These are phyloP conservation scores for Nakaseomyces uthaithaninus DNA, from an alignment of 1,139 yeast genomes.

Conservation along the genomic window DNA sequence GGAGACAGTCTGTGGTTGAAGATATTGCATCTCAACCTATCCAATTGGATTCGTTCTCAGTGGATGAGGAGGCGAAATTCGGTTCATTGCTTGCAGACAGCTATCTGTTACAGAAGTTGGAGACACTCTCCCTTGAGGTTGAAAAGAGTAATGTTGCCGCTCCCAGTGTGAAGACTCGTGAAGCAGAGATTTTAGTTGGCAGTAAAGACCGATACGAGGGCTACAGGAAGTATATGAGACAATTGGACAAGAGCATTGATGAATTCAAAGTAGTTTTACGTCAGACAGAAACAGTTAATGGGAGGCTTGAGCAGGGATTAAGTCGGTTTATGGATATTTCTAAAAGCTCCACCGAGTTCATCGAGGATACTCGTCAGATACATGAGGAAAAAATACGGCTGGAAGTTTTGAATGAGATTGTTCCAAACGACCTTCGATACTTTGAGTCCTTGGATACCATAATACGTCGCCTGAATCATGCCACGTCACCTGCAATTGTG, in stretches of 20 bases:
- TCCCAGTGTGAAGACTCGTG: background rate
- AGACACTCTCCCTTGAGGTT: conserved; percentile 16
- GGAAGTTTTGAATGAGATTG: conserved; percentile 39
- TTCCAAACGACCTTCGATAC: conserved; percentile 47
- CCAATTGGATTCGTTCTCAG: conserved; percentile 6
- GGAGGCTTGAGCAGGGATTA: conserved; percentile 16
- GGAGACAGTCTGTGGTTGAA: conserved; percentile 26
- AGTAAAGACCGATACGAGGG: background rate
- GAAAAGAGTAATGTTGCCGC: conserved; percentile 2
- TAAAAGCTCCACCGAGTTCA: conserved; percentile 16
- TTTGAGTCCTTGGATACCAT: conserved; percentile 68
- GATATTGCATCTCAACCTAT: conserved; percentile 22
- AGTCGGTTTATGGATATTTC: conserved; percentile 19
- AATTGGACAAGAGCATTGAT: conserved; percentile 18
- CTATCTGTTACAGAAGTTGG: conserved; percentile 21
- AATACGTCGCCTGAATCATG: conserved; percentile 59
- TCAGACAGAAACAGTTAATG: conserved; percentile 17
- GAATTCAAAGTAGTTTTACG: conserved; percentile 19
- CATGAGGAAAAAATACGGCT: conserved; percentile 45
- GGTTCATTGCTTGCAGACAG: conserved; percentile 21
- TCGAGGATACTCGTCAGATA: conserved; percentile 35
- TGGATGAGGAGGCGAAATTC: conserved; percentile 13
- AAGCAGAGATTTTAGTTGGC: background rate
- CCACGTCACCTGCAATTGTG: conserved; percentile 45
- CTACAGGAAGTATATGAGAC: conserved; percentile 14